A percentile compares a stretch with the other conserved stretches of the same genome.
Evolutionary conservation across 2,329 filamentous ascomycete species (phyloP).

Genomic region (Epichloe elymi): DNA sequence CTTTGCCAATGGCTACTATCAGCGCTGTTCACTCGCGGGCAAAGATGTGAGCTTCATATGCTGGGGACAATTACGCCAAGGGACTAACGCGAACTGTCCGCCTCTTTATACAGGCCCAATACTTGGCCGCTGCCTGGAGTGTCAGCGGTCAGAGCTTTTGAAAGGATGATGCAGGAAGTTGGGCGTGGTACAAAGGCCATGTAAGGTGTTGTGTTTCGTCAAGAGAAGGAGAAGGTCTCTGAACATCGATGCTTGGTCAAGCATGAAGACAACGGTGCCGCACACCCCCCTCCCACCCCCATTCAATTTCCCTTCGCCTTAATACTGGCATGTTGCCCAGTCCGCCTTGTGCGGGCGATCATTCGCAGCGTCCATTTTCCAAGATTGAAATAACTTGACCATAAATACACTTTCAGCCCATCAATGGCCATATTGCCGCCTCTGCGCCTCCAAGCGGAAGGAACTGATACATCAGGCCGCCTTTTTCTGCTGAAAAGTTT

Average conservation of each 20-base stretch:
- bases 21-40: background rate
- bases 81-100: background rate
- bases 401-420: background rate
- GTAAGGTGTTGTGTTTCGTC: background rate
- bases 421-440: background rate
- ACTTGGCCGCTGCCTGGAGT: background rate
- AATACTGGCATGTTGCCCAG: background rate
- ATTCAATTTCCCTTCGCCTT: background rate
- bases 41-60: background rate
- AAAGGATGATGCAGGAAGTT: background rate
- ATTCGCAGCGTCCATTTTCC: background rate
- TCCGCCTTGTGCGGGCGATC: background rate
- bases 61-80: background rate
- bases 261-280: background rate
- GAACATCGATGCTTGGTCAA: background rate
- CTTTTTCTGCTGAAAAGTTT: background rate
- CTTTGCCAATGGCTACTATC: background rate
- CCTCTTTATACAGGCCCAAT: background rate
- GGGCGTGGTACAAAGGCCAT: background rate
- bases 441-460: background rate
- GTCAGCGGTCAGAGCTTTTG: background rate
- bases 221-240: background rate
- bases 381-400: background rate
- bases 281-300: background rate
- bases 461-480: background rate